Percentiles rank a stretch among this genome's conserved stretches.
Evolutionary conservation across 139 green algal genomes (phyloP).

Genomic region (Coccomyxa sp.): DNA sequence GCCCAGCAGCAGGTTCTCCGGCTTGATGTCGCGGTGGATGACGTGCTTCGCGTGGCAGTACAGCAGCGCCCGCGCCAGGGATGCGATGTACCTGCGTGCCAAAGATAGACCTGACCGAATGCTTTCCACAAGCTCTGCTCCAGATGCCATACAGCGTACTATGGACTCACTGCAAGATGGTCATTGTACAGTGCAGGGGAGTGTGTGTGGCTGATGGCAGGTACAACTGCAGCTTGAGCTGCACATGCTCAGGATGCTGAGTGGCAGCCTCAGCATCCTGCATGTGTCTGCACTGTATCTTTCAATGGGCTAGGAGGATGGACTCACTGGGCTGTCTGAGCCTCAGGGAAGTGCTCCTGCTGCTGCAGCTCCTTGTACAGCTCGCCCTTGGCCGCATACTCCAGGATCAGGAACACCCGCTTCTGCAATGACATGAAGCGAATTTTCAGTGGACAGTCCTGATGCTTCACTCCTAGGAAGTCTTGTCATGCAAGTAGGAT

Average conservation of each 20-base stretch:
- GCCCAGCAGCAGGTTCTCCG: conserved; percentile 96
- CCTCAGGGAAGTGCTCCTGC: conserved; percentile 76
- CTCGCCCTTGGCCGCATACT: conserved; percentile 93
- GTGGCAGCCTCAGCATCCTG: neutral
- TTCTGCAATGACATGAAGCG: no score
- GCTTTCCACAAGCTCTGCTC: no score
- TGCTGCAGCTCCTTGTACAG: conserved; percentile 95
- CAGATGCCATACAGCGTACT: no score
- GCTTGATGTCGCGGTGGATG: conserved; percentile 99
- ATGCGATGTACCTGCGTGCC: conserved; percentile 71
- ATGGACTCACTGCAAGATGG: no score
- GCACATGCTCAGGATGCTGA: neutral
- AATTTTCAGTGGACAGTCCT: no score
- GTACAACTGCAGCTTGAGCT: neutral
- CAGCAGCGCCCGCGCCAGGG: conserved; percentile 77
- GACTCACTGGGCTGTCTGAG: conserved; percentile 72
- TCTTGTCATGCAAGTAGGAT: no score
- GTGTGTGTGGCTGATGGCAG: neutral
- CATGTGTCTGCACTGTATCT: no score
- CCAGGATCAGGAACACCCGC: conserved; percentile 98
- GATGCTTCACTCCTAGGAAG: no score
- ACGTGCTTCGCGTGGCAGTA: conserved; percentile 99
- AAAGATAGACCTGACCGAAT: neutral
- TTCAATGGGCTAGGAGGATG: neutral
- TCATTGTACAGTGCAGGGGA: no score